A percentile compares a stretch with the other conserved stretches of the same genome.
phyloP scores from a whole-genome alignment of 2,329 filamentous ascomycete genomes.

The Neofusicoccum ribis region DNA sequence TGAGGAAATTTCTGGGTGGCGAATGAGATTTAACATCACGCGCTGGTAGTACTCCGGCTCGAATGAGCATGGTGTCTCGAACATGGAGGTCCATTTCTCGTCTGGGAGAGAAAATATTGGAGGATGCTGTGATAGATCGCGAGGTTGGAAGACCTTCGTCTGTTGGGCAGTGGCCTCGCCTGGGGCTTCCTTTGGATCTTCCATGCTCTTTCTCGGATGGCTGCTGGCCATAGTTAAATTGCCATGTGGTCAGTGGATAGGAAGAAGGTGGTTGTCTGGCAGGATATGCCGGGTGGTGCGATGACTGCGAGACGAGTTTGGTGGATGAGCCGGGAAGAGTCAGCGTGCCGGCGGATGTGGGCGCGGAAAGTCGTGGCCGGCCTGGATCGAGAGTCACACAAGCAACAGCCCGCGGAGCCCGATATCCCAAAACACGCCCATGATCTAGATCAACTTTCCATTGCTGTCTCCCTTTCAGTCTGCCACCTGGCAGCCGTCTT shows the following conservation, averaged over 20 bases:
- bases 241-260: not conserved
- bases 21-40: slow-evolving; percentile 73
- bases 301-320: not conserved
- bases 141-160: slow-evolving; percentile 31
- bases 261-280: not conserved
- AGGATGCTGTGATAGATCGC: slow-evolving; percentile 30
- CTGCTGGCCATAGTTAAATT: not conserved
- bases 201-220: not conserved
- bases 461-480: too few species aligned
- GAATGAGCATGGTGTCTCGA: slow-evolving; percentile 59
- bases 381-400: too few species aligned
- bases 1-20: slow-evolving; percentile 78
- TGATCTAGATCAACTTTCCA: not conserved
- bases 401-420: too few species aligned
- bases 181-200: not conserved
- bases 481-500: too few species aligned
- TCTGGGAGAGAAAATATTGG: slow-evolving; percentile 28
- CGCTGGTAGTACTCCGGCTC: slow-evolving; percentile 61
- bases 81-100: slow-evolving; percentile 39
- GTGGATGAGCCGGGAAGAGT: not conserved
- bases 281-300: not conserved
- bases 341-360: not conserved
- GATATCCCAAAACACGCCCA: not conserved
- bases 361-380: not conserved
- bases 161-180: not conserved